Percentiles rank a stretch among this genome's conserved stretches.
phyloP scores from a whole-genome alignment of 2,329 filamentous ascomycete species.

The Pseudocercospora crystallina region DNA sequence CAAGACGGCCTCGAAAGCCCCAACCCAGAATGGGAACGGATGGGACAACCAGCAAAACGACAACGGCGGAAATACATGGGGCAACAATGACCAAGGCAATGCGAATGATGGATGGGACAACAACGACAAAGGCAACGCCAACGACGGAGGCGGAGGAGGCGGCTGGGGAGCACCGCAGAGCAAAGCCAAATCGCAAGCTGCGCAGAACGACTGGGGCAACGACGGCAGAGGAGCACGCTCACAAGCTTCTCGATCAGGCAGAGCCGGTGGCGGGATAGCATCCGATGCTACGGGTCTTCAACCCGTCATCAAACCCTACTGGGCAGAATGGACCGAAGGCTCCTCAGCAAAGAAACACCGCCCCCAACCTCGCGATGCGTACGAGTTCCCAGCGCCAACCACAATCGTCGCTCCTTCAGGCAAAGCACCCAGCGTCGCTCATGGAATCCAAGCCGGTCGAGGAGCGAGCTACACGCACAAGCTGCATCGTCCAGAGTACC shows the following conservation, averaged over 20 bases:
- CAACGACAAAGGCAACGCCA: slow-evolving; percentile 1
- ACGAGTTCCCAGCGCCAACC: slow-evolving; percentile 34
- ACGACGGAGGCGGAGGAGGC: slow-evolving; percentile 2
- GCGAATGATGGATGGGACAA: slow-evolving; percentile 7
- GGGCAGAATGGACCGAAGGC: slow-evolving; percentile 28
- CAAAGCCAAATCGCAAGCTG: slow-evolving; percentile 3
- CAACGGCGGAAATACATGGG: slow-evolving; percentile 4
- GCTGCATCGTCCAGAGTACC: slow-evolving; percentile 40
- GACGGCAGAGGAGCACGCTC: not conserved
- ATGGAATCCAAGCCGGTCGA: slow-evolving; percentile 33
- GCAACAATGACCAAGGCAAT: not conserved
- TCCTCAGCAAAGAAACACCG: slow-evolving; percentile 8
- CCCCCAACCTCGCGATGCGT: slow-evolving; percentile 25
- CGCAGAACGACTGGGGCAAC: slow-evolving; percentile 9
- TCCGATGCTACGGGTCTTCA: slow-evolving; percentile 15
- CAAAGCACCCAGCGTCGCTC: slow-evolving; percentile 21
- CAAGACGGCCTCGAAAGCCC: not conserved
- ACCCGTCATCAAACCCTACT: slow-evolving; percentile 35
- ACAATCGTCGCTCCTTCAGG: slow-evolving; percentile 25
- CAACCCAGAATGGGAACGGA: not conserved
- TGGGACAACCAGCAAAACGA: slow-evolving; percentile 2
- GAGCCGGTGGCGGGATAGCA: not conserved
- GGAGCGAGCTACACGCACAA: slow-evolving; percentile 42
- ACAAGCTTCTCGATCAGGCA: too few relatives aligned
- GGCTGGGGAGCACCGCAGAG: not conserved